These are phyloP conservation scores for Calonectria pteridis DNA, from an alignment of 2,329 filamentous ascomycete species.

Conservation along the genomic window DNA sequence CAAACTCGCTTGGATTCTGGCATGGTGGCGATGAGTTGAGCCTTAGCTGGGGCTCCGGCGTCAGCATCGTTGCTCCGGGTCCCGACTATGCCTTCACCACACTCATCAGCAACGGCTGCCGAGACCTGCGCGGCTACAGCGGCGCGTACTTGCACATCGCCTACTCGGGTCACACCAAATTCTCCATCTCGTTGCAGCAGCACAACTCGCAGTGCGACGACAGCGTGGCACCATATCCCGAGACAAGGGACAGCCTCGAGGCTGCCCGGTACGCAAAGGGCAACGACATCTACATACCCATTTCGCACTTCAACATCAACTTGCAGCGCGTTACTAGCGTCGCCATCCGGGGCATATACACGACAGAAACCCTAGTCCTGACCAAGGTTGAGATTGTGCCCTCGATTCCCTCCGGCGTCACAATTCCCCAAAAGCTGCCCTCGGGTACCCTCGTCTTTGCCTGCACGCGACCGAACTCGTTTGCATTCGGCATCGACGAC, in stretches of 20 bases:
- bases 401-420: slow-evolving; percentile 62
- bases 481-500: slow-evolving; percentile 81
- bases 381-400: slow-evolving; percentile 72
- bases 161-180: slow-evolving; percentile 72
- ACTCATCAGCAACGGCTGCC: slow-evolving; percentile 58
- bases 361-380: slow-evolving; percentile 61
- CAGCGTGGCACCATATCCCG: slow-evolving; percentile 69
- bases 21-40: slow-evolving; percentile 74
- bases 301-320: slow-evolving; percentile 75
- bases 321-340: slow-evolving; percentile 68
- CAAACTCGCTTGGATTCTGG: slow-evolving; percentile 73
- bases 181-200: slow-evolving; percentile 75
- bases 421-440: slow-evolving; percentile 70
- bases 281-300: slow-evolving; percentile 74
- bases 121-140: slow-evolving; percentile 67
- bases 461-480: slow-evolving; percentile 76
- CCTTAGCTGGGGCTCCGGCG: slow-evolving; percentile 61
- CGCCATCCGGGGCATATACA: slow-evolving; percentile 75
- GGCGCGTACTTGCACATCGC: slow-evolving; percentile 74
- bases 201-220: slow-evolving; percentile 72
- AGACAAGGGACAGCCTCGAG: slow-evolving; percentile 77
- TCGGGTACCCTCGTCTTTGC: slow-evolving; percentile 72
- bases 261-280: slow-evolving; percentile 67
- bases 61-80: slow-evolving; percentile 56
- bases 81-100: slow-evolving; percentile 71